These are phyloP conservation scores for Forsythia suspensa DNA, from an alignment of 257 asterid genomes.

Conservation along the genomic window DNA sequence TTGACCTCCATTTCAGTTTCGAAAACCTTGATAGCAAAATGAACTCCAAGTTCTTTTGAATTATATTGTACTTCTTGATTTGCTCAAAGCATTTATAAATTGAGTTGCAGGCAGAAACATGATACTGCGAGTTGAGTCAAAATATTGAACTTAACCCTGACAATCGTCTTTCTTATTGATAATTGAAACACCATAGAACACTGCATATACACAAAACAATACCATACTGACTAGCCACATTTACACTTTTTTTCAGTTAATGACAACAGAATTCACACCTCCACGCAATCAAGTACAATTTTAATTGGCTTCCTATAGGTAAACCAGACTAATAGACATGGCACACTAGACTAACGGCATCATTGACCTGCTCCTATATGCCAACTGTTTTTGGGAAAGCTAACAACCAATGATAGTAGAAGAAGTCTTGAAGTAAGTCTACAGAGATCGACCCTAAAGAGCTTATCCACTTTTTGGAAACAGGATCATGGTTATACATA, in stretches of 20 bases:
- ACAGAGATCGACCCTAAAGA: not conserved
- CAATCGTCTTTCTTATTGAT: no score
- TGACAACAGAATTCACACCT: not conserved
- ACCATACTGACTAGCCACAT: no score
- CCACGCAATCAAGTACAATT: not conserved
- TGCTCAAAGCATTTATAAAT: not conserved
- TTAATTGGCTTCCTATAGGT: not conserved
- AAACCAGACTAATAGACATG: not conserved
- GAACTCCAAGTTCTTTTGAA: not conserved
- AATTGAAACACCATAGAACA: not conserved
- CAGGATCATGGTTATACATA: not conserved
- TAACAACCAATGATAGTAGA: no score
- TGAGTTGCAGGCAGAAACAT: no score
- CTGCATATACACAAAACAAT: not conserved
- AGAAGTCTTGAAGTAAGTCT: not conserved
- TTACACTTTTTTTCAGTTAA: not conserved
- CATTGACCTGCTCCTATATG: no score
- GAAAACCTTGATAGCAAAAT: not conserved
- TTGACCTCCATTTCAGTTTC: not conserved
- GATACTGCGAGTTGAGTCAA: not conserved
- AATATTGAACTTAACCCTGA: no score
- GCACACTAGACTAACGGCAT: no score
- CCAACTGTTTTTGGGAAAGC: no score
- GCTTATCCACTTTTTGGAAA: not conserved
- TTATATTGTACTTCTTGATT: not conserved